These are phyloP conservation scores for Colletotrichum musae DNA, from an alignment of 2,329 filamentous ascomycete species.

Conservation along the genomic window DNA sequence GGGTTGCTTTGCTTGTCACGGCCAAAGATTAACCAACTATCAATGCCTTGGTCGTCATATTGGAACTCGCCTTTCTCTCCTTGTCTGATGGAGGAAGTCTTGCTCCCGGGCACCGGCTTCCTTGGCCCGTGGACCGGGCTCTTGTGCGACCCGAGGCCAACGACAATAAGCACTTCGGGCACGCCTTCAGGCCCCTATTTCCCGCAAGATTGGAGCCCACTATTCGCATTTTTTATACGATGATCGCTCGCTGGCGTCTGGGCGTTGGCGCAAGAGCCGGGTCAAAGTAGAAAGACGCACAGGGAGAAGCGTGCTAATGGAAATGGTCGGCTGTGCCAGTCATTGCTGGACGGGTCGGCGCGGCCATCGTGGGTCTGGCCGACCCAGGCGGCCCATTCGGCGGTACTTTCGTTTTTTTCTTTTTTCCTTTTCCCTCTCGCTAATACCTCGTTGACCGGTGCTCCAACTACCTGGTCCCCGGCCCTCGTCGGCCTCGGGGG, in stretches of 20 bases:
- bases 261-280: neutral
- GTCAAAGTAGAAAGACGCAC: neutral
- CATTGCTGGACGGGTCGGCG: neutral
- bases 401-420: constrained; percentile 10
- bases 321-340: neutral
- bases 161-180: constrained; percentile 12
- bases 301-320: neutral
- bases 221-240: neutral
- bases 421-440: neutral
- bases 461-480: constrained; percentile 33
- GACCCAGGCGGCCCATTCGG: constrained; percentile 1
- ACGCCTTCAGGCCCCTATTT: constrained; percentile 13
- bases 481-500: constrained; percentile 27
- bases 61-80: neutral
- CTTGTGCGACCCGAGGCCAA: constrained; percentile 30
- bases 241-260: constrained; percentile 8
- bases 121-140: constrained; percentile 31
- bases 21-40: neutral
- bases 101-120: constrained; percentile 33
- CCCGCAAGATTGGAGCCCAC: constrained; percentile 18
- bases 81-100: neutral
- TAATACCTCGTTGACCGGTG: neutral
- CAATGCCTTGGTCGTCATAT: too few relatives aligned
- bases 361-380: neutral
- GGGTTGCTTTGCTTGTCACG: constrained; percentile 11